Base-by-base conservation (phyloP, 2,329 filamentous ascomycete species). In the Chrysoporthe deuterocubensis region DNA sequence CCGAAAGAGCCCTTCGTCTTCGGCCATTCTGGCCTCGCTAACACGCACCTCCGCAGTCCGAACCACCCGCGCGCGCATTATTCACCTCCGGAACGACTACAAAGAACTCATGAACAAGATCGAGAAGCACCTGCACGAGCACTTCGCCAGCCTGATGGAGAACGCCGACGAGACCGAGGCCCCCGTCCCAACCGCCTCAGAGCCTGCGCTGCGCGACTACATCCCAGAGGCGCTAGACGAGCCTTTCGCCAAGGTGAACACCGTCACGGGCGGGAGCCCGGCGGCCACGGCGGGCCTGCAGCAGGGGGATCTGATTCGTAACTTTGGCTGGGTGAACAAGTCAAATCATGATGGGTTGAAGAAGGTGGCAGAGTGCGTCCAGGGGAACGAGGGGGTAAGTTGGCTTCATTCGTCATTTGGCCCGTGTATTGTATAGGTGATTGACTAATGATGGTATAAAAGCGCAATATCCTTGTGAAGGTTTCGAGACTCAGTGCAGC, bases 211-310 rank as follows among this genome's bases (percentile, higher is more conserved):
- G 67, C 75, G 71, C 72, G 77, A 79, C 74, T 78, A 74, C 32
- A 73, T 77, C 21, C 78, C 75, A 43, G 76, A 75, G 64, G 76
- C 70, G 11, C 70, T 80, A 18, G 79, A 79, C 43, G 76, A 75
- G 58, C 88, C 92, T 0, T 99, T 99, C 77, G 96, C 96, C 43
- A 96, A 89, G 77, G 92, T 99, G 73, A 97, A 97, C 76, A 92
- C 87, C 64, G 92, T 99, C 11, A 89, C 90, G 46, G 79, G 86
- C 26, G 86, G 85, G 64, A 96, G 95, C 74, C 96, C 96, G 14
- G 96, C 96, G 11, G 91, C 92, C 46, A 81, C 86, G 64, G 94
- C 96, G 37, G 96, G 96, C 1, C 81, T 99, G 72, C 90, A 89
- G 77, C 81, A 87, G 2, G 94, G 92, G 34, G 96, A 99, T 79